Evolutionary conservation across 2,329 filamentous ascomycete genomes (phyloP), one percentile per base, ranked within the genome.

Genomic region (Pyrenophora seminiperda): DNA sequence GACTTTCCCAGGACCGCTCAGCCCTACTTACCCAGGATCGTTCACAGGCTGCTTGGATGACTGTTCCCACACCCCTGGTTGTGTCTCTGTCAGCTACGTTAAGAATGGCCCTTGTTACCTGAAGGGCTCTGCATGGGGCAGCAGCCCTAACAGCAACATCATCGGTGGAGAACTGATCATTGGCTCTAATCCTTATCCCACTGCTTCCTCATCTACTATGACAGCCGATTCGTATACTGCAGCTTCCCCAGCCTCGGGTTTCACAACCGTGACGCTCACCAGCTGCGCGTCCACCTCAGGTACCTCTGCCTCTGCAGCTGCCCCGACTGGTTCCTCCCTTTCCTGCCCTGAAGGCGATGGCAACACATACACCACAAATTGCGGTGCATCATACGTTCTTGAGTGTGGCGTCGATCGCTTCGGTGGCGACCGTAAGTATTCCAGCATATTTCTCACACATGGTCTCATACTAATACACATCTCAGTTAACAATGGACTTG

Each of bases 391-490:
- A 13, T 70, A 60, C 17, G 22, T 11, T 1, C 46, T 70, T 11
- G 65, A 70, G 22, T 70, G 66, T 36, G 52, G 19, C 32, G 24
- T 27, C 5, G 66, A 70, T 43, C 65, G 62, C 18, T 54, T 47
- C 19, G 66, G 61, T 30, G 49, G 53, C 20, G 62, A 67, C 22
- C 42, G 61, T 56, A 46, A 50, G 54, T 55, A 27, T 10, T 5
- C n/a, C 11, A 3, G 19, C 5, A 9, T 38, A 10, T 14, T 6
- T 17, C 6, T n/a, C n/a, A n/a, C 1, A 4, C n/a, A 15, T 7
- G 5, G 3, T 20, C 7, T 13, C 2, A 6, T 18, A 24, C 50
- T 60, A 47, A 59, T 14, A 10, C 17, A 10, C 2, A n/a, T 3
- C 13, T 6, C n/a, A 62, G 54, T 62, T 14, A 2, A 39, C 14